Percentiles rank a stretch among this genome's conserved stretches.
phyloP scores from a whole-genome alignment of 257 asterid species.

The Solanum infundibuliforme region DNA sequence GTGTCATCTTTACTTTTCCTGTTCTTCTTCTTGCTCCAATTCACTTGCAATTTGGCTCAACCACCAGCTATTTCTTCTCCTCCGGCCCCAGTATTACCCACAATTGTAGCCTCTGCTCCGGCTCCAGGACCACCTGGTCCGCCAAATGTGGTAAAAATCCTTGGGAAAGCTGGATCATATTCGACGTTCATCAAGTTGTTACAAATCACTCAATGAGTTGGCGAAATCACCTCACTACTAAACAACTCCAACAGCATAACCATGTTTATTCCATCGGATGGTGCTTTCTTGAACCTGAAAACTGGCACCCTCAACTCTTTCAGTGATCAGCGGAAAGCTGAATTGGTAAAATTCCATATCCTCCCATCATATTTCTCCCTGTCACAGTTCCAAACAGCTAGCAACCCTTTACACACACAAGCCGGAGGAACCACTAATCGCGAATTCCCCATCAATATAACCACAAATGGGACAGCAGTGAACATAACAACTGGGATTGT shows the following conservation, averaged over 20 bases:
- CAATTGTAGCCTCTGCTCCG: background rate
- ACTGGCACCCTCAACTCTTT: slow-evolving; percentile 31
- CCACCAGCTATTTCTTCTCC: background rate
- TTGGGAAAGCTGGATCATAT: slow-evolving; percentile 35
- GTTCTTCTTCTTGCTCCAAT: slow-evolving; percentile 7
- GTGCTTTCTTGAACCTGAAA: slow-evolving; percentile 36
- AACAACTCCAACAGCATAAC: slow-evolving; percentile 41
- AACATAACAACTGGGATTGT: slow-evolving; percentile 41
- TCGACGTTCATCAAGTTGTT: slow-evolving; percentile 40
- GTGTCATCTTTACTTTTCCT: slow-evolving; percentile 4
- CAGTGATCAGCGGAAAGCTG: slow-evolving; percentile 24
- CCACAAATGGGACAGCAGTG: slow-evolving; percentile 25
- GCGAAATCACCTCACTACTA: slow-evolving; percentile 38
- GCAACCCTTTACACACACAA: slow-evolving; percentile 38
- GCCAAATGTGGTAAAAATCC: slow-evolving; percentile 31
- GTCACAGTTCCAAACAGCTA: slow-evolving; percentile 32
- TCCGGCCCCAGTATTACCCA: background rate
- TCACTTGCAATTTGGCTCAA: slow-evolving; percentile 15
- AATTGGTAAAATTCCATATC: slow-evolving; percentile 32
- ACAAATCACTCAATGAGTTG: slow-evolving; percentile 33
- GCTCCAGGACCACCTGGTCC: slow-evolving; percentile 34
- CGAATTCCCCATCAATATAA: slow-evolving; percentile 29
- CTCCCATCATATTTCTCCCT: slow-evolving; percentile 20
- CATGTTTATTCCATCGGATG: slow-evolving; percentile 28
- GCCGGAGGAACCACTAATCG: slow-evolving; percentile 33